phyloP scores from a whole-genome alignment of 768 basidiomycete species.

The Auriscalpium vulgare region DNA sequence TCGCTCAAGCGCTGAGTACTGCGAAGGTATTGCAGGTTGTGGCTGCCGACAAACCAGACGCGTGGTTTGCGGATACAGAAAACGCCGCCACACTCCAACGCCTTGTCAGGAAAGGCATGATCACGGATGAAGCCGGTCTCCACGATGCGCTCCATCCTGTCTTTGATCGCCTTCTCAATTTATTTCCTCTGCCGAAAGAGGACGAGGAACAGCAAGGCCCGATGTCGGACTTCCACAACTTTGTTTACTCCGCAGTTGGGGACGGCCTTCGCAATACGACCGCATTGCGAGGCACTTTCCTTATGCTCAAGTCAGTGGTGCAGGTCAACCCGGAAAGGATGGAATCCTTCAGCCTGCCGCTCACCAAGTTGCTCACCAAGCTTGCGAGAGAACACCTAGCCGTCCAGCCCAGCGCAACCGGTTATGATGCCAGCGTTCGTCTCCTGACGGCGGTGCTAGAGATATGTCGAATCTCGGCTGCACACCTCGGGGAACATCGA shows the following conservation, averaged over 20 bases:
- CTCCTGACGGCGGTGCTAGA: conserved; percentile 75
- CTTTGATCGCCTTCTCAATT: conserved; percentile 68
- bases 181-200: conserved; percentile 71
- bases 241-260: conserved; percentile 62
- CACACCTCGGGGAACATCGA: conserved; percentile 80
- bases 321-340: conserved; percentile 75
- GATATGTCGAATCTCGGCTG: conserved; percentile 75
- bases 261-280: conserved; percentile 74
- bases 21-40: conserved; percentile 88
- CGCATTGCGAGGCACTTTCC: conserved; percentile 68
- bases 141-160: conserved; percentile 80
- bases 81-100: conserved; percentile 72
- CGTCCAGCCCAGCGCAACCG: conserved; percentile 22
- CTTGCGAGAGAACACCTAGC: conserved; percentile 80
- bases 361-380: conserved; percentile 81
- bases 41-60: conserved; percentile 70
- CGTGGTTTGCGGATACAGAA: conserved; percentile 57
- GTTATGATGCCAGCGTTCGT: conserved; percentile 54
- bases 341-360: conserved; percentile 63
- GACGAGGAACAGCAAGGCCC: conserved; percentile 65
- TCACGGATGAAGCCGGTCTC: conserved; percentile 69
- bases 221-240: conserved; percentile 69
- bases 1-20: conserved; percentile 66
- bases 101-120: conserved; percentile 80
- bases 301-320: conserved; percentile 83